Base-by-base conservation (phyloP, 306 rosid species). In the Sicyos baderoa region DNA sequence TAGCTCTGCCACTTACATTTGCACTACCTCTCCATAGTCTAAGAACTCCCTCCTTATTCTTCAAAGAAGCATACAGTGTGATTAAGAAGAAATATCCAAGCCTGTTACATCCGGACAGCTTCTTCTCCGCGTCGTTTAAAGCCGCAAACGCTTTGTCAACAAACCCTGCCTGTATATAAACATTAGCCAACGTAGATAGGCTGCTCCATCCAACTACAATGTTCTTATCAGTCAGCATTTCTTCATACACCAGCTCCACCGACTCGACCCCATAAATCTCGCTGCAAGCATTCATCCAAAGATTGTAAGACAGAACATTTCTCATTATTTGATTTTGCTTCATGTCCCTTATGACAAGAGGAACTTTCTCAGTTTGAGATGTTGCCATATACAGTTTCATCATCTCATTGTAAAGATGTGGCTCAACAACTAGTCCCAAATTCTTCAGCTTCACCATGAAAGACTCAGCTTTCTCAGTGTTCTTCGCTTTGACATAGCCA, bases 181-280 rank as follows among this genome's bases (percentile, higher is more conserved):
- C 79, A 72, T 81, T 73, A 27, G 96, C 96, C 16, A 89, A 63
- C 50, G 89, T 86, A 55, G 83, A 84, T 75, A 92, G 85, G 57
- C 84, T 92, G 76, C 97, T 92, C 96, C 96, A 92, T 74, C 97
- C 95, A 71, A 89, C 85, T 81, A 86, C 80, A 66, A 84, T 87
- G 60, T 77, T 80, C 53, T 40, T 65, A 73, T 89, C 93, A 68
- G 67, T 79, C 83, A 78, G 71, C 95, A 92, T 87, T 78, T 74
- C 80, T 74, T 77, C 80, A 63, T 76, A 84, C 76, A 84, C 88
- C 75, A 44, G 45, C 82, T 84, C 98, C 1, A 75, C 85, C 2
- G 79, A 83, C 57, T 63, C 77, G 63, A 87, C 78, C 63, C 85
- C 84, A 2, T 57, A 77, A 54, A 83, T 50, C 75, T 82, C 78